Evolutionary conservation across 2,329 filamentous ascomycete species (phyloP).

Genomic region (Diaporthe citriasiana): DNA sequence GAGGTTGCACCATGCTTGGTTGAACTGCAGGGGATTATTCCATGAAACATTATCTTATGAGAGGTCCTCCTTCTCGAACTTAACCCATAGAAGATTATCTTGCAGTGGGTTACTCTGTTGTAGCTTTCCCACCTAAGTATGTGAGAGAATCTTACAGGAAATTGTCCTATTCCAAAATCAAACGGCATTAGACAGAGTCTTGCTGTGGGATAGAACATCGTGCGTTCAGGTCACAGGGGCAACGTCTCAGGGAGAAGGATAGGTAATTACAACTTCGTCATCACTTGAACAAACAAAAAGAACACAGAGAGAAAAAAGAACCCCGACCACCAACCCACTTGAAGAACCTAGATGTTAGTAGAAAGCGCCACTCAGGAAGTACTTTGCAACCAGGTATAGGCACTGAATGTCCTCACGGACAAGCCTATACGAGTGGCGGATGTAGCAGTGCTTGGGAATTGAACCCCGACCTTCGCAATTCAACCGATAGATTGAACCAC

Average conservation of each 20-base stretch:
- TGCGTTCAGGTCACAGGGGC: neutral
- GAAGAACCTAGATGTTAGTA: neutral
- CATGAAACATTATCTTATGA: too few species aligned
- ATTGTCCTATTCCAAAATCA: too few species aligned
- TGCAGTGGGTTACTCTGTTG: too few species aligned
- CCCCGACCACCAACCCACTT: neutral
- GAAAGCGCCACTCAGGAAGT: neutral
- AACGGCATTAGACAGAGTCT: rapidly evolving
- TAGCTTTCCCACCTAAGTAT: too few species aligned
- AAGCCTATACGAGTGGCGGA: neutral
- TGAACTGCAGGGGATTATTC: neutral
- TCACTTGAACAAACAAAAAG: too few species aligned
- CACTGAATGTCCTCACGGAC: neutral
- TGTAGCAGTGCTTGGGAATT: neutral
- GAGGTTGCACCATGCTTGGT: neutral
- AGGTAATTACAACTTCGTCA: too few species aligned
- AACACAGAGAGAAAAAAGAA: neutral
- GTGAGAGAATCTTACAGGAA: too few species aligned
- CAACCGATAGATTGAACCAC: neutral
- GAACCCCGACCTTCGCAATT: neutral
- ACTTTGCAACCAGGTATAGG: neutral
- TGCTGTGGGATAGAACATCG: neutral
- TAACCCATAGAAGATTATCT: neutral
- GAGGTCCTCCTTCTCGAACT: neutral
- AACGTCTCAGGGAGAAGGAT: too few species aligned